A percentile compares a stretch with the other conserved stretches of the same genome.
These are phyloP conservation scores for Cutaneotrichosporon sp. DNA, from an alignment of 1,284 basidiomycete species.

Conservation along the genomic window DNA sequence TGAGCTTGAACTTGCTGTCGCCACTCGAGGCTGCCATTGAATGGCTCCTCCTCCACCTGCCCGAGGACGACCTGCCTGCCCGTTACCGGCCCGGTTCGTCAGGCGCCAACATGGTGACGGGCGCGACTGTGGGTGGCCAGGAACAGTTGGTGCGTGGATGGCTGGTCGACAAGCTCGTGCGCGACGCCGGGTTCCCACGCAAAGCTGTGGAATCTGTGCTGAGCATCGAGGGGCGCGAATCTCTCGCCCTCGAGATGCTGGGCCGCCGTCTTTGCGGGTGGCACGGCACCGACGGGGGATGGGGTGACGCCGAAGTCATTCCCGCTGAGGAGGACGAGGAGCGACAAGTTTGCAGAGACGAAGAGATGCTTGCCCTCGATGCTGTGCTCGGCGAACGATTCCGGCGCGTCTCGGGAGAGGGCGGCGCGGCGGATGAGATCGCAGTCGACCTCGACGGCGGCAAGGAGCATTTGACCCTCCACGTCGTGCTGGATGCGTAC, in stretches of 20 bases:
- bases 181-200: slow-evolving; percentile 79
- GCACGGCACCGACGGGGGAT: slow-evolving; percentile 49
- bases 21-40: slow-evolving; percentile 58
- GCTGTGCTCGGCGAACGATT: slow-evolving; percentile 57
- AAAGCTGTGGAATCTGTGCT: slow-evolving; percentile 65
- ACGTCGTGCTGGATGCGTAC: slow-evolving; percentile 63
- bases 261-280: slow-evolving; percentile 52
- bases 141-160: slow-evolving; percentile 72
- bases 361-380: slow-evolving; percentile 66
- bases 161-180: slow-evolving; percentile 77
- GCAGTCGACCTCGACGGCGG: slow-evolving; percentile 60
- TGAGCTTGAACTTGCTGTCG: slow-evolving; percentile 57
- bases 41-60: slow-evolving; percentile 57
- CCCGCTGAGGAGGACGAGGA: slow-evolving; percentile 54
- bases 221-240: slow-evolving; percentile 40
- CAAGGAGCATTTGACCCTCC: slow-evolving; percentile 60
- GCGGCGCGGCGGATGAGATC: slow-evolving; percentile 52
- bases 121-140: slow-evolving; percentile 59
- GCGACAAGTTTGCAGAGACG: slow-evolving; percentile 63
- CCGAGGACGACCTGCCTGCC: slow-evolving; percentile 53
- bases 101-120: slow-evolving; percentile 61
- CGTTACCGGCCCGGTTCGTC: slow-evolving; percentile 71
- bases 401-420: slow-evolving; percentile 38
- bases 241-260: slow-evolving; percentile 50
- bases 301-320: slow-evolving; percentile 55